Percentiles rank a stretch among this genome's conserved stretches.
Evolutionary conservation across 306 rosid genomes (phyloP).

Genomic region (Cucumis cinereus): DNA sequence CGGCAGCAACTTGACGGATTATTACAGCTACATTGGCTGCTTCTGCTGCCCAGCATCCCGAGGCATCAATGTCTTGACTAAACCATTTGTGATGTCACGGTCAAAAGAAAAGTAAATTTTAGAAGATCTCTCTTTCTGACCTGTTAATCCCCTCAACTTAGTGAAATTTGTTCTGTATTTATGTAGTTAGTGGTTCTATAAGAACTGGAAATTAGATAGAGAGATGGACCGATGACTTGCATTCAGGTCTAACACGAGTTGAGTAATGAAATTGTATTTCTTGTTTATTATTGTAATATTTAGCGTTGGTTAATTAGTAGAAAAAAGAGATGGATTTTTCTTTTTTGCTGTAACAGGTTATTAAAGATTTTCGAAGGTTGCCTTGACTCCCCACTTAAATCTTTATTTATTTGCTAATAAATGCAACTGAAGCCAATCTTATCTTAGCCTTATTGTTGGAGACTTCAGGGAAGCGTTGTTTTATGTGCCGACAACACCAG

Average conservation of each 20-base stretch:
- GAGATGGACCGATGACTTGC: not conserved
- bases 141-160: not conserved
- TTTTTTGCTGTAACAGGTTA: not conserved
- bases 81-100: not conserved
- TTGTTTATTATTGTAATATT: not conserved
- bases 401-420: not conserved
- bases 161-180: not conserved
- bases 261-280: not conserved
- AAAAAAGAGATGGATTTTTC: not conserved
- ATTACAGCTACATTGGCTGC: not conserved
- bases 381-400: not conserved
- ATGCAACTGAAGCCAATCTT: not conserved
- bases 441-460: not conserved
- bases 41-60: not conserved
- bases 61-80: not conserved
- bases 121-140: not conserved
- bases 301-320: not conserved
- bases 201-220: not conserved
- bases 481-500: conserved; percentile 4
- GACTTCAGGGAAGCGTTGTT: not conserved
- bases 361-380: not conserved
- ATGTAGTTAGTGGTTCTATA: not conserved
- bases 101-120: not conserved
- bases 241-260: not conserved
- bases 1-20: not conserved